These are phyloP conservation scores for Geotrichum ghanense DNA, from an alignment of 805 yeast genomes.

Conservation along the genomic window DNA sequence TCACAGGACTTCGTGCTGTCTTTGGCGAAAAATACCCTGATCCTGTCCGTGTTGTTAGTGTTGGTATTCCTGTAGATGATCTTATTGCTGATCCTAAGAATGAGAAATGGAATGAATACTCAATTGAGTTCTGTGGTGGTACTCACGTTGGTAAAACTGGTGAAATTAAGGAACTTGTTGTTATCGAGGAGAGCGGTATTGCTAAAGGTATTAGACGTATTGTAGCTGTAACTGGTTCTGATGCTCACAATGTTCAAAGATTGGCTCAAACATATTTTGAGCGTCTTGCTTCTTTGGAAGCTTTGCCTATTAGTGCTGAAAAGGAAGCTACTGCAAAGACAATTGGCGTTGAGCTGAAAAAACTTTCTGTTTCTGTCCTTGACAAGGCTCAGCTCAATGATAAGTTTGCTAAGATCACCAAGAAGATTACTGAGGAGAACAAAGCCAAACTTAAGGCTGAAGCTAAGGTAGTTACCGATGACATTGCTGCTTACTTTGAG, in stretches of 20 bases:
- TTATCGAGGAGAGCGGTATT: conserved; percentile 92
- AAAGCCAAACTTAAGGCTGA: conserved; percentile 85
- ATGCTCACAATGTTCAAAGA: conserved; percentile 83
- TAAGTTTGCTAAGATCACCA: conserved; percentile 69
- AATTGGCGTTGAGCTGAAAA: conserved; percentile 72
- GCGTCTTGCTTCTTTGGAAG: conserved; percentile 46
- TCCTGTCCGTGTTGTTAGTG: conserved; percentile 95
- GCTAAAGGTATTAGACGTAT: conserved; percentile 98
- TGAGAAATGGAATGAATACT: conserved; percentile 62
- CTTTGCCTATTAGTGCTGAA: conserved; percentile 56
- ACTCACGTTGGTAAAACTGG: conserved; percentile 90
- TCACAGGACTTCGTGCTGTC: conserved; percentile 88
- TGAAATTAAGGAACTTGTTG: conserved; percentile 82
- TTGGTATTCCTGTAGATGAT: conserved; percentile 84
- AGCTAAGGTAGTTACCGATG: conserved; percentile 66
- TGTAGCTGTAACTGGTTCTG: conserved; percentile 90
- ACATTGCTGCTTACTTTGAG: conserved; percentile 60
- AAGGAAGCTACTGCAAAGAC: conserved; percentile 80
- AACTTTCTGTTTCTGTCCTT: conserved; percentile 69
- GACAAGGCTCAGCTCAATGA: conserved; percentile 66
- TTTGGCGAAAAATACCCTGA: conserved; percentile 99
- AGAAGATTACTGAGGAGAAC: conserved; percentile 75
- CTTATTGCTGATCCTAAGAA: conserved; percentile 60
- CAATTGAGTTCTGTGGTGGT: conserved; percentile 98
- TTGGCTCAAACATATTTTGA: conserved; percentile 61